Conservation (phyloP, 2,329 filamentous ascomycete genomes). For the Aspergillus novofumigatus region DNA sequence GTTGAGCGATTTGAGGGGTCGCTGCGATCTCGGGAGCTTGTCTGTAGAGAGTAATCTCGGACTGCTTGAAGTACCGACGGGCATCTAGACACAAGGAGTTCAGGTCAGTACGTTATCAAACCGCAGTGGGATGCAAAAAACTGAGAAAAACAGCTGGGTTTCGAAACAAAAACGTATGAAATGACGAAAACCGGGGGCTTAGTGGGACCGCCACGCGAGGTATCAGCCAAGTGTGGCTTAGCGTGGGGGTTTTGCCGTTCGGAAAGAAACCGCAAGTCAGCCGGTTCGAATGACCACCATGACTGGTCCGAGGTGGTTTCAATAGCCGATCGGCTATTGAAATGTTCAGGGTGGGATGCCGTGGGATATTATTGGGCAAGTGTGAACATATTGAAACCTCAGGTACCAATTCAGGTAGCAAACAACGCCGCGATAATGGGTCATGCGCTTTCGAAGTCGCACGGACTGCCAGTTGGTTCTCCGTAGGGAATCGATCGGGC, state of each 20-base stretch:
- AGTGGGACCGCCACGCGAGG: slow-evolving; percentile 22
- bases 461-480: background rate
- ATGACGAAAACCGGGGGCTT: slow-evolving; percentile 14
- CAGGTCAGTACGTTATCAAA: slow-evolving; percentile 10
- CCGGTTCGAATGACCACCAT: slow-evolving; percentile 17
- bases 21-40: slow-evolving; percentile 54
- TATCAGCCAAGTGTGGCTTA: slow-evolving; percentile 18
- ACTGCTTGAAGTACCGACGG: slow-evolving; percentile 97
- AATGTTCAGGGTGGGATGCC: slow-evolving; percentile 13
- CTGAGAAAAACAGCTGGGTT: background rate
- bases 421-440: slow-evolving; percentile 3
- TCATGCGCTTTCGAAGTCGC: background rate
- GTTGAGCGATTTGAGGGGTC: slow-evolving; percentile 38
- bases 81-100: slow-evolving; percentile 59
- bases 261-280: background rate
- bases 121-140: background rate
- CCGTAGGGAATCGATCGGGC: background rate
- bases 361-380: slow-evolving; percentile 12
- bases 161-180: slow-evolving; percentile 4
- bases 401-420: slow-evolving; percentile 14
- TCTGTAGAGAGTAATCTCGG: slow-evolving; percentile 93
- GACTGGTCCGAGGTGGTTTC: slow-evolving; percentile 23
- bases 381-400: slow-evolving; percentile 5
- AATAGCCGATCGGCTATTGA: slow-evolving; percentile 37
- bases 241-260: slow-evolving; percentile 25